Evolutionary conservation across 1,139 yeast species (phyloP), one percentile per base, ranked within the genome.

Genomic region (Sugiyamaella pinicola): DNA sequence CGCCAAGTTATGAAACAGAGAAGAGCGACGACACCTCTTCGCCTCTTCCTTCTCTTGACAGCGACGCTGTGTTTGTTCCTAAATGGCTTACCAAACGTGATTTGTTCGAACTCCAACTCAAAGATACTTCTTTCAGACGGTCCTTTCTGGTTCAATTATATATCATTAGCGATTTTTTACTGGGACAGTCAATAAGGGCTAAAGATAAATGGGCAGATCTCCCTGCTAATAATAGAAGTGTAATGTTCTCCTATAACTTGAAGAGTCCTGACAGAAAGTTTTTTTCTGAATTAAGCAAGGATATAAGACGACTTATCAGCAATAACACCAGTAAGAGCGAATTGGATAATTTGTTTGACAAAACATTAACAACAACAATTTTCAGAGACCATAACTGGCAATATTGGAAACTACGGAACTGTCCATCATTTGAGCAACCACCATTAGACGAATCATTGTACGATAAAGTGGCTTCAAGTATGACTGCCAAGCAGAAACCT

Each of bases 41-140:
- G 31, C 9, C 17, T 37, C 44, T 22, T 28, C 26, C 29, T 38
- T 22, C 15, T 4, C 21, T 37, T 33, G 40, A 39, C 4, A 21
- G 46, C 12, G 55, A 43, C 1, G 53, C 53, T 9, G 55, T 62
- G 7, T 65, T 65, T 54, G 65, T 65, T 9, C 73, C 74, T 21
- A 70, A 69, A 54, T 70, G 73, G 72, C 61, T 70, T 17, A 71
- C 74, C 2, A 59, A 65, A 35, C 60, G 61, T 1, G 68, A 67
- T 33, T 56, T 71, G 31, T 70, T 71, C 55, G 67, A 67, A 17
- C 58, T 70, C n/a, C 71, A 71, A 53, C 61, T 72, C 4, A 60
- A 64, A 21, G 75, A 72, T 50, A 50, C 58, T n/a, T 37, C 64
- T 3, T 71, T 72, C 51, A 57, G 74, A 26, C 59, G 65, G n/a